A percentile compares a stretch with the other conserved stretches of the same genome.
Conservation (phyloP, 140 eudicot genomes). For the Anethum foeniculum region DNA sequence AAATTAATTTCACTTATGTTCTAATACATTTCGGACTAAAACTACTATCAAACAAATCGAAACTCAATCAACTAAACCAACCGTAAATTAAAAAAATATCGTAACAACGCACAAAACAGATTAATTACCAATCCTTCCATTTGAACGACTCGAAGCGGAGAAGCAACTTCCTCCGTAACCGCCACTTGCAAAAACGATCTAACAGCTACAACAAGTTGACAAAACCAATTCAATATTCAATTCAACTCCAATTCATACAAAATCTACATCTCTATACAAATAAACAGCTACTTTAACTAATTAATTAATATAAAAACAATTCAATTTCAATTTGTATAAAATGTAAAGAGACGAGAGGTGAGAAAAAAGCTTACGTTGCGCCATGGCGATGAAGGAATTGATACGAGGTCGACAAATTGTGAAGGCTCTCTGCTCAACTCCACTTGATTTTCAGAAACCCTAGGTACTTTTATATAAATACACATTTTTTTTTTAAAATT, state of each 20-base stretch:
- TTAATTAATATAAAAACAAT: not conserved
- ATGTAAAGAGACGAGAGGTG: not conserved
- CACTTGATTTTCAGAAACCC: not conserved
- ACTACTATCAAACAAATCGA: too few relatives aligned
- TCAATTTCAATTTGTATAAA: not conserved
- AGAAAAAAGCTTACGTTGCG: constrained; percentile 1
- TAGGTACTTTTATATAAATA: not conserved
- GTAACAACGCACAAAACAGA: too few relatives aligned
- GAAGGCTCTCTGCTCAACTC: not conserved
- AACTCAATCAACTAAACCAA: too few relatives aligned
- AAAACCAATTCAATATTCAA: not conserved
- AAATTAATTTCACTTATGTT: not conserved
- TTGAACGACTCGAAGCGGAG: constrained; percentile 84
- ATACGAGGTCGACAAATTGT: not conserved
- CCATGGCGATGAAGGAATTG: not conserved
- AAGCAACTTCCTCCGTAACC: constrained; percentile 65
- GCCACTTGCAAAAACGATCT: constrained; percentile 87
- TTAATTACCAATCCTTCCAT: constrained; percentile 79
- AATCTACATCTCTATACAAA: too few relatives aligned
- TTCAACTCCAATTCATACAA: not conserved
- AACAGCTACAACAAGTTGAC: constrained; percentile 12
- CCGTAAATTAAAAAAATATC: too few relatives aligned
- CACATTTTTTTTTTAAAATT: not conserved
- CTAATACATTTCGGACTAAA: not conserved
- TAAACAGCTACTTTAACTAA: constrained; percentile 25